Conservation (phyloP, 352 stramenopile species). For the Peronospora farinosa region DNA sequence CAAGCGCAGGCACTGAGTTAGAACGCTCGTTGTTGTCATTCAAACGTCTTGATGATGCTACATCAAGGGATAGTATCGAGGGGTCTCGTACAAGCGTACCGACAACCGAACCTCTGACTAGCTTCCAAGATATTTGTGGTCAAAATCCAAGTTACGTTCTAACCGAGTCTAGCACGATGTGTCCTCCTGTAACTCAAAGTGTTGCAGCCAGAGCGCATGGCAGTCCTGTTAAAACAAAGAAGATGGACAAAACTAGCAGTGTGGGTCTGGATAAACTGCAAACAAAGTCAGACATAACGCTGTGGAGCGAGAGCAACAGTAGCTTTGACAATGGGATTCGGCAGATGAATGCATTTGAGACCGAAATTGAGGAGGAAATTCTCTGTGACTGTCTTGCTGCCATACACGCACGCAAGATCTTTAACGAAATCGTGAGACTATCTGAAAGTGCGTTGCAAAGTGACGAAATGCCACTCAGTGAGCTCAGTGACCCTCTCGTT, state of each 20-base stretch:
- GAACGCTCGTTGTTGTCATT: conserved; percentile 13
- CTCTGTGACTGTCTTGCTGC: conserved; percentile 59
- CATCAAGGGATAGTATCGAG: background rate
- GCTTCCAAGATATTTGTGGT: conserved; percentile 63
- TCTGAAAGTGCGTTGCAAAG: conserved; percentile 22
- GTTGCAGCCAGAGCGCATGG: conserved; percentile 17
- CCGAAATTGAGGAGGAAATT: conserved; percentile 53
- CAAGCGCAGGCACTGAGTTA: conserved; percentile 29
- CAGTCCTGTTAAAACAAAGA: conserved; percentile 46
- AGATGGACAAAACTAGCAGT: conserved; percentile 21
- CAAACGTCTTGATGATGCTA: conserved; percentile 3
- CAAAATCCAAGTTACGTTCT: conserved; percentile 79
- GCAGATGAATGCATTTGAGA: conserved; percentile 54
- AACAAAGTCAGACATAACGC: conserved; percentile 32
- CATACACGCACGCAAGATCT: conserved; percentile 56
- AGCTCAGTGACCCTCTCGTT: conserved; percentile 53
- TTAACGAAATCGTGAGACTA: conserved; percentile 66
- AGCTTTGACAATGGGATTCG: conserved; percentile 53
- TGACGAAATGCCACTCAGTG: conserved; percentile 34
- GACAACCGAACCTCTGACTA: conserved; percentile 27
- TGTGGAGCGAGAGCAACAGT: conserved; percentile 70
- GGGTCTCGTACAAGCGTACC: background rate
- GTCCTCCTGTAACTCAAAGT: conserved; percentile 14
- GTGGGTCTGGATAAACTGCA: conserved; percentile 2
- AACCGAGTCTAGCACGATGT: conserved; percentile 46